Percentiles rank a stretch among this genome's conserved stretches.
These are phyloP conservation scores for Chrysosporium keratinophilum DNA, from an alignment of 2,329 filamentous ascomycete species.

Conservation along the genomic window DNA sequence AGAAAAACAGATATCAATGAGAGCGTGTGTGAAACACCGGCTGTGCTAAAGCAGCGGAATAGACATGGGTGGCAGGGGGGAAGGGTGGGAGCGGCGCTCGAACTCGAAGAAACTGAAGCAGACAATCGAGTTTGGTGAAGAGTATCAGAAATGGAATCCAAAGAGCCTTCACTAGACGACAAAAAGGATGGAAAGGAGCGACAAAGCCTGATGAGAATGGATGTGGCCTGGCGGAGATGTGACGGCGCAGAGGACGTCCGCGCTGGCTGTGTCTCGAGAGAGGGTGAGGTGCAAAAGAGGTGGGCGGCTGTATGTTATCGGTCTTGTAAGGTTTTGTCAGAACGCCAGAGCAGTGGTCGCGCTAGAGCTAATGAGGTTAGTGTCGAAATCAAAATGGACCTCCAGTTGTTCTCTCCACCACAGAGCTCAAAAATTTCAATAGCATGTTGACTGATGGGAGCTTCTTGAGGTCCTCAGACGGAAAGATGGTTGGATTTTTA, in stretches of 20 bases:
- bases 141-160: not conserved
- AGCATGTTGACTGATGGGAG: no score
- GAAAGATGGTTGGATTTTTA: no score
- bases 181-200: not conserved
- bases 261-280: not conserved
- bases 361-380: not conserved
- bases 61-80: conserved; percentile 7
- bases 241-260: not conserved
- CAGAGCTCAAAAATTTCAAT: no score
- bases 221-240: not conserved
- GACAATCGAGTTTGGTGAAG: not conserved
- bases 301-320: conserved; percentile 8
- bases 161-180: not conserved
- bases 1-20: not conserved
- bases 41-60: not conserved
- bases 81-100: not conserved
- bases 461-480: no score
- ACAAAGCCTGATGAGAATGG: not conserved
- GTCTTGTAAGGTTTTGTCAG: not conserved
- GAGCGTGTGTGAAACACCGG: conserved; percentile 5
- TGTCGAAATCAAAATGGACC: not conserved
- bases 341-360: not conserved
- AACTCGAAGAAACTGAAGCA: not conserved
- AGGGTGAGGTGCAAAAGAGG: conserved; percentile 4
- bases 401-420: not conserved